These are phyloP conservation scores for Microsporum ferrugineum DNA, from an alignment of 2,329 filamentous ascomycete species.

Conservation along the genomic window DNA sequence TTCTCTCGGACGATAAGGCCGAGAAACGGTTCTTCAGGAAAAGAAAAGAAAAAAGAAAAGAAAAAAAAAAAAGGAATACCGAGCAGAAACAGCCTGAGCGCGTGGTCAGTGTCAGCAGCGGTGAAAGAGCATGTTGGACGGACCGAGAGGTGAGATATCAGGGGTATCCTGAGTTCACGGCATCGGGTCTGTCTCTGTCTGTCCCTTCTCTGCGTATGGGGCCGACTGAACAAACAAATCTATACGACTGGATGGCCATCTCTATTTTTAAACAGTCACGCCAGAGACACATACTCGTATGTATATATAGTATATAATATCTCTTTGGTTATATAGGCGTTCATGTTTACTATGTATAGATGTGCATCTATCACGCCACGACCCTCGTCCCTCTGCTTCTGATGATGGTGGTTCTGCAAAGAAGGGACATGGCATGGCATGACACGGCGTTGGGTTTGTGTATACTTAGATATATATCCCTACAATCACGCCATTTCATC, in stretches of 20 bases:
- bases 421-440: not conserved
- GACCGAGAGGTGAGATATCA: not conserved
- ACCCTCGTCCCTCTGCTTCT: not conserved
- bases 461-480: not conserved
- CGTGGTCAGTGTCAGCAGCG: not conserved
- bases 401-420: not conserved
- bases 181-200: not conserved
- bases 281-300: not conserved
- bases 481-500: not conserved
- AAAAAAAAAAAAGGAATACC: not conserved
- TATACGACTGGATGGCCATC: not conserved
- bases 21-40: not conserved
- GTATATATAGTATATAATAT: not conserved
- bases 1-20: conserved; percentile 1
- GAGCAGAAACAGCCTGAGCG: not conserved
- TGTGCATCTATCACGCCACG: not conserved
- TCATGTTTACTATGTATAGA: not conserved
- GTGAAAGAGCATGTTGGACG: not conserved
- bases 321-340: too few species aligned
- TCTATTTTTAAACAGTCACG: not conserved
- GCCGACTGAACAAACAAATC: not conserved
- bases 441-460: not conserved
- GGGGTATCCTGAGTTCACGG: not conserved
- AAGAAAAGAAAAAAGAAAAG: not conserved
- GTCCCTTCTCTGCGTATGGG: not conserved